A percentile compares a stretch with the other conserved stretches of the same genome.
Conservation (phyloP, 2,329 filamentous ascomycete genomes). For the Colletotrichum horii region DNA sequence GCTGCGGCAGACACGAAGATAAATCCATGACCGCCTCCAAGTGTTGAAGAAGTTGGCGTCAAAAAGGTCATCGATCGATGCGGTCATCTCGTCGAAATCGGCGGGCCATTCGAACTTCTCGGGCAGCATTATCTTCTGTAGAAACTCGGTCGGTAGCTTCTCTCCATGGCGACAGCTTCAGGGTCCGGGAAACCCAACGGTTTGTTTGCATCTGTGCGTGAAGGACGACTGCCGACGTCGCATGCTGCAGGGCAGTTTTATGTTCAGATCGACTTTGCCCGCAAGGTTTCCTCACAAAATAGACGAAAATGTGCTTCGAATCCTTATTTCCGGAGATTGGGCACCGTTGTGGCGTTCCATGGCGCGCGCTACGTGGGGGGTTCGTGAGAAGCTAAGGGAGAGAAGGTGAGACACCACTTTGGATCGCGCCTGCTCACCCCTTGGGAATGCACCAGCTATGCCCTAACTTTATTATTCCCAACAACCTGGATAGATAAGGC, state of each 20-base stretch:
- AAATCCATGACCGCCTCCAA: neutral
- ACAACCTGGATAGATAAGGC: neutral
- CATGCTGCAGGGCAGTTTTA: neutral
- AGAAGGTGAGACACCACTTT: constrained; percentile 10
- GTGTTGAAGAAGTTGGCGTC: neutral
- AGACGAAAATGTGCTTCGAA: neutral
- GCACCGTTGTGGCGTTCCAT: constrained; percentile 11
- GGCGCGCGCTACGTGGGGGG: neutral
- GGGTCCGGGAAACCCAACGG: neutral
- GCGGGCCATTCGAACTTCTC: neutral
- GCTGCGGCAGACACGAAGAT: neutral
- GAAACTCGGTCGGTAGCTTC: neutral
- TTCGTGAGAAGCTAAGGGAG: constrained; percentile 17
- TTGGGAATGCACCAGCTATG: neutral
- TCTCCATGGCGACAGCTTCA: neutral
- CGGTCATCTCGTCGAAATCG: neutral
- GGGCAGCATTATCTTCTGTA: neutral
- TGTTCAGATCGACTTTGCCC: neutral
- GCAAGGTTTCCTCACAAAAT: neutral
- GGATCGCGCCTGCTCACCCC: neutral
- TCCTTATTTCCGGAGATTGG: constrained; percentile 1
- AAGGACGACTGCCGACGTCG: neutral
- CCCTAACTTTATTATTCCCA: neutral
- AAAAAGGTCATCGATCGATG: neutral
- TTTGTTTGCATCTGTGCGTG: neutral